These are phyloP conservation scores for Phellopilus nigrolimitatus DNA, from an alignment of 1,284 basidiomycete genomes.

Conservation along the genomic window DNA sequence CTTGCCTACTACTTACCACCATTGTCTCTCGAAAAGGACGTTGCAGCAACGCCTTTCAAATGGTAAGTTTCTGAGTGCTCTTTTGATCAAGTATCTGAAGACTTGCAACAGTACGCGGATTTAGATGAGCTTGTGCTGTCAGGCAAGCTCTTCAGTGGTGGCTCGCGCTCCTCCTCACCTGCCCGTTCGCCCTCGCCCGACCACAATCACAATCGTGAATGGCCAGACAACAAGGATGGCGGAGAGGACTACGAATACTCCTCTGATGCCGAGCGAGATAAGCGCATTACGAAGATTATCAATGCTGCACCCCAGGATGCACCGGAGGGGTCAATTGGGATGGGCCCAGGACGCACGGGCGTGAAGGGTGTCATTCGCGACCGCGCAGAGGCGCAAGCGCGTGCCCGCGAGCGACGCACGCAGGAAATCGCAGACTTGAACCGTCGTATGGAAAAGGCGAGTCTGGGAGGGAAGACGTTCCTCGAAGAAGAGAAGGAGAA, in stretches of 20 bases:
- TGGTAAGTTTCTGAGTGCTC: too few species aligned
- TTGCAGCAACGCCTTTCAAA: too few species aligned
- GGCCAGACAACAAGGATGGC: conserved; percentile 41
- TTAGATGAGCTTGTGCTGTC: conserved; percentile 76
- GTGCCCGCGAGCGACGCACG: conserved; percentile 44
- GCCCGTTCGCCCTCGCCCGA: conserved; percentile 51
- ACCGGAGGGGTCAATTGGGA: conserved; percentile 52
- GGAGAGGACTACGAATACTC: conserved; percentile 34
- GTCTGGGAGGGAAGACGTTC: conserved; percentile 55
- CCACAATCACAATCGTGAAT: conserved; percentile 42
- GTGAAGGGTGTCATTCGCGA: conserved; percentile 83
- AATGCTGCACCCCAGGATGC: conserved; percentile 23
- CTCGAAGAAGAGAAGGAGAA: conserved; percentile 66
- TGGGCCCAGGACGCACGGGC: conserved; percentile 78
- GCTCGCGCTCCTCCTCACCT: conserved; percentile 39
- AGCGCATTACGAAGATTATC: conserved; percentile 24
- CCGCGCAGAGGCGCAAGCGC: conserved; percentile 57
- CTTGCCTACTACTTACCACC: too few species aligned
- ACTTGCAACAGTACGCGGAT: conserved; percentile 38
- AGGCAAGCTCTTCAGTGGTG: conserved; percentile 64
- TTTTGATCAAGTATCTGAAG: neutral
- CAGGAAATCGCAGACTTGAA: conserved; percentile 48
- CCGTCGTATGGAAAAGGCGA: conserved; percentile 52
- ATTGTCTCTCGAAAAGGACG: too few species aligned
- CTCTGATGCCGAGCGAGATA: conserved; percentile 13